These are phyloP conservation scores for Gossypium lobatum DNA, from an alignment of 441 rosid species.

Conservation along the genomic window DNA sequence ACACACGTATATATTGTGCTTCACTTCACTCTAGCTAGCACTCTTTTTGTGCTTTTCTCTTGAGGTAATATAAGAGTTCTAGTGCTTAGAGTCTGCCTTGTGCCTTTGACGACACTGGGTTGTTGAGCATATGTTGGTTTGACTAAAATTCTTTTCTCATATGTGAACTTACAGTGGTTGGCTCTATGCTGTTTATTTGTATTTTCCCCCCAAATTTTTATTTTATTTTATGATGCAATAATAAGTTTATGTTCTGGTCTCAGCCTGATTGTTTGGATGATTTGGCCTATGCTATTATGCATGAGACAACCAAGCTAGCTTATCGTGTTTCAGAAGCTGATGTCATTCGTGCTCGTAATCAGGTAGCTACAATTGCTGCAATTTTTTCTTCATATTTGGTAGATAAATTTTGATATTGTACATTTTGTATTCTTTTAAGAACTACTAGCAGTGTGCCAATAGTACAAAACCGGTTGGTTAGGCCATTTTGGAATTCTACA, in stretches of 20 bases:
- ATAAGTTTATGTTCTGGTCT: conserved; percentile 15
- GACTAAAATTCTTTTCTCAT: not conserved
- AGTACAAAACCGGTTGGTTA: not conserved
- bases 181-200: not conserved
- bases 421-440: not conserved
- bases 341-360: conserved; percentile 93
- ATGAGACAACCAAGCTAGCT: conserved; percentile 68
- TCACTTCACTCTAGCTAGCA: too few species aligned
- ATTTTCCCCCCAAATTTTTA: not conserved
- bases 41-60: too few species aligned
- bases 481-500: not conserved
- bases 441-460: not conserved
- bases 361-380: conserved; percentile 40
- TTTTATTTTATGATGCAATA: not conserved
- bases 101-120: too few species aligned
- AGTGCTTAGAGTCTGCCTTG: too few species aligned
- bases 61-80: too few species aligned
- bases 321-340: conserved; percentile 92
- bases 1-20: too few species aligned
- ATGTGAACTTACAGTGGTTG: not conserved
- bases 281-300: conserved; percentile 89
- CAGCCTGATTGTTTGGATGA: conserved; percentile 93
- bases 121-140: not conserved
- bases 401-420: not conserved
- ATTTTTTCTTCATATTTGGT: not conserved